These are phyloP conservation scores for Candida yuanshanica DNA, from an alignment of 805 yeast species.

Conservation along the genomic window DNA sequence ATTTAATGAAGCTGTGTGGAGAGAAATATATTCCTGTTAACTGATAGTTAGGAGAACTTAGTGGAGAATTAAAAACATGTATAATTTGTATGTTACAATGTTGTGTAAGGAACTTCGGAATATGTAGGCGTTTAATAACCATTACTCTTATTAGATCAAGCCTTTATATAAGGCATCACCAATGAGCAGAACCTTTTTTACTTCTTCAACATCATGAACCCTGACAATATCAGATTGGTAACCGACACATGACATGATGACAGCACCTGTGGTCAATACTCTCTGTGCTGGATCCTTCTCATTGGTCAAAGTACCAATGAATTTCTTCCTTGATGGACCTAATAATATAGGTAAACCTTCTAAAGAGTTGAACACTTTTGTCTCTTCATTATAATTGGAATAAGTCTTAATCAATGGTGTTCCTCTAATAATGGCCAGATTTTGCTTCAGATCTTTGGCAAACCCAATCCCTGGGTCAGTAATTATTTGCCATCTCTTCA, in stretches of 20 bases:
- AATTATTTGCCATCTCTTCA: slow-evolving; percentile 84
- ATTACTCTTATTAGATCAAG: slow-evolving; percentile 9
- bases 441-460: slow-evolving; percentile 77
- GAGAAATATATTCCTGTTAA: neutral
- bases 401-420: slow-evolving; percentile 43
- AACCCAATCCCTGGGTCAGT: slow-evolving; percentile 96
- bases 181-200: slow-evolving; percentile 45
- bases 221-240: slow-evolving; percentile 76
- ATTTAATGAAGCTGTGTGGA: neutral
- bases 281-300: slow-evolving; percentile 55
- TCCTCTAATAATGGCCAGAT: slow-evolving; percentile 55
- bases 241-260: slow-evolving; percentile 67
- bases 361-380: slow-evolving; percentile 15
- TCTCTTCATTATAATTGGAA: slow-evolving; percentile 29
- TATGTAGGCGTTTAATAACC: too few species aligned
- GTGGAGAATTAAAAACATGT: neutral
- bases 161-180: slow-evolving; percentile 70
- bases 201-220: slow-evolving; percentile 76
- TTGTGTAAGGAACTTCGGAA: too few species aligned
- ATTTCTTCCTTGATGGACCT: slow-evolving; percentile 87
- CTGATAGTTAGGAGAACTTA: too few species aligned
- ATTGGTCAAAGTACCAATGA: slow-evolving; percentile 70
- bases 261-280: slow-evolving; percentile 69
- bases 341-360: slow-evolving; percentile 55
- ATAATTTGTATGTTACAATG: neutral